Percentiles rank a stretch among this genome's conserved stretches.
These are phyloP conservation scores for Jatropha multifida DNA, from an alignment of 441 rosid genomes.

Conservation along the genomic window DNA sequence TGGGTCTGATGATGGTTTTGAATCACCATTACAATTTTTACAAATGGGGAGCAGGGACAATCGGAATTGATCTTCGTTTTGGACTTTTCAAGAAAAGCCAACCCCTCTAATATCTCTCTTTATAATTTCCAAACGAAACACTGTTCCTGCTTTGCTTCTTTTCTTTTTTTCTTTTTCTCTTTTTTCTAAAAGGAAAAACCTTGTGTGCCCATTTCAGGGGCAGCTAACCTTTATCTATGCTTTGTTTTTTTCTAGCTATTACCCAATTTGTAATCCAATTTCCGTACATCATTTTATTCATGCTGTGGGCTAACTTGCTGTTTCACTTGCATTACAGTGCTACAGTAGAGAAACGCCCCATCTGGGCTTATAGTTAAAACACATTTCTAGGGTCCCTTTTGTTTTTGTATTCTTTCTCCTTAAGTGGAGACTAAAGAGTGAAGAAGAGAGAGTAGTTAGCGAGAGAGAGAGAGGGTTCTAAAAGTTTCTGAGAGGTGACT, in stretches of 20 bases:
- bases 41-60: slow-evolving; percentile 64
- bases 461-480: slow-evolving; percentile 18
- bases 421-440: background rate
- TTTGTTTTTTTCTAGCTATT: background rate
- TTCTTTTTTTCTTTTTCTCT: no score
- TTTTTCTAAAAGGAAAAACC: no score
- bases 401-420: background rate
- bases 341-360: no score
- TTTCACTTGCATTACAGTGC: no score
- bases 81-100: slow-evolving; percentile 45
- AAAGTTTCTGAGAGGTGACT: slow-evolving; percentile 25
- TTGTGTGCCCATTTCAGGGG: slow-evolving; percentile 21
- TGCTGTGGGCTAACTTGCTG: background rate
- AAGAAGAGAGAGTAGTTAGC: slow-evolving; percentile 22
- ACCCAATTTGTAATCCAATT: background rate
- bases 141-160: slow-evolving; percentile 5
- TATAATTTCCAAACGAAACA: slow-evolving; percentile 8
- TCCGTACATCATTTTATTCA: slow-evolving; percentile 4
- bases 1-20: slow-evolving; percentile 49
- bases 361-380: background rate
- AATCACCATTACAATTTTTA: slow-evolving; percentile 22
- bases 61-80: slow-evolving; percentile 50
- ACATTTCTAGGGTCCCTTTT: slow-evolving; percentile 18
- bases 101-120: slow-evolving; percentile 3
- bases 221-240: background rate